Evolutionary conservation across 805 yeast species (phyloP).

Genomic region (Danielozyma ontarioensis): DNA sequence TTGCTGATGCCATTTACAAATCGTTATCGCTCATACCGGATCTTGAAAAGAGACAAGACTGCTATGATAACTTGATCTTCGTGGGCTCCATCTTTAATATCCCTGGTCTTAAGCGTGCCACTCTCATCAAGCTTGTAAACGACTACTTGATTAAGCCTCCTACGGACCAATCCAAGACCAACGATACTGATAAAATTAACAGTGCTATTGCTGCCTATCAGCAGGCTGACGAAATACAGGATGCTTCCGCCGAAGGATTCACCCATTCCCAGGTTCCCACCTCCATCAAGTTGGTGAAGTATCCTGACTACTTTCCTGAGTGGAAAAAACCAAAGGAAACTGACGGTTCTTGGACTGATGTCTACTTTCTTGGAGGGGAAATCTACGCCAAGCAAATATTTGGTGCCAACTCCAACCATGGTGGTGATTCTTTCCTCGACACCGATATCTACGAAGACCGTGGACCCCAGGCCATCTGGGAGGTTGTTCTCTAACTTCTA

Average conservation of each 20-base stretch:
- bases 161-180: conserved; percentile 17
- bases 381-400: conserved; percentile 84
- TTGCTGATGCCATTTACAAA: conserved; percentile 51
- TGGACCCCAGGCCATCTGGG: conserved; percentile 87
- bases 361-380: conserved; percentile 79
- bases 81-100: conserved; percentile 76
- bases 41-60: conserved; percentile 66
- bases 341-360: conserved; percentile 65
- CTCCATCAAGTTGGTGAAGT: conserved; percentile 59
- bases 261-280: conserved; percentile 67
- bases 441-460: conserved; percentile 66
- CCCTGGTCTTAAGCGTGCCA: conserved; percentile 69
- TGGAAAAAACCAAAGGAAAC: conserved; percentile 63
- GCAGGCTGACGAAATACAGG: conserved; percentile 32
- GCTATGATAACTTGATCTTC: conserved; percentile 78
- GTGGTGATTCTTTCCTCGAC: conserved; percentile 59
- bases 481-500: conserved; percentile 28
- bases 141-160: conserved; percentile 46
- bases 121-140: conserved; percentile 52
- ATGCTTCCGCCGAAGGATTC: conserved; percentile 24
- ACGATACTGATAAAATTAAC: conserved; percentile 24
- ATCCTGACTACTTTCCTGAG: conserved; percentile 90
- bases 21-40: conserved; percentile 59
- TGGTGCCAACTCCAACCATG: conserved; percentile 49
- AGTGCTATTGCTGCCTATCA: conserved; percentile 40